phyloP scores from a whole-genome alignment of 352 stramenopile species.

The Phytophthora agathidicida region DNA sequence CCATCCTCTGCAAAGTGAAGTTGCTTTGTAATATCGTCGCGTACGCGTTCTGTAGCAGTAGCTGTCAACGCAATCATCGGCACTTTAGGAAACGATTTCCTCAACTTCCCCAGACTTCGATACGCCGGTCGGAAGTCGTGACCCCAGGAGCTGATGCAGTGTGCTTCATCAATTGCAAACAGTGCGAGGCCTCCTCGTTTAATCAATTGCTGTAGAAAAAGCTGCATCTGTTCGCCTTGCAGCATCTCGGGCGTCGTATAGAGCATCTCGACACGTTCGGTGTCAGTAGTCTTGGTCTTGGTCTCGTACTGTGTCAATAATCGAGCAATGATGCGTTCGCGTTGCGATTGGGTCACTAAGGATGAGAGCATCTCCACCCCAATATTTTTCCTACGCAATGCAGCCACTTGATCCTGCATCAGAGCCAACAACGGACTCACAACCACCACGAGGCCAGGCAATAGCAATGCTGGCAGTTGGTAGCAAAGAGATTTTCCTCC shows the following conservation, averaged over 20 bases:
- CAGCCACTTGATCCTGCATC: conserved; percentile 89
- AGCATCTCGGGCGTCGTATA: conserved; percentile 92
- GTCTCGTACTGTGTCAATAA: conserved; percentile 29
- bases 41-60: conserved; percentile 77
- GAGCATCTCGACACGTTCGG: conserved; percentile 57
- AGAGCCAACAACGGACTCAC: conserved; percentile 89
- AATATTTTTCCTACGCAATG: conserved; percentile 53
- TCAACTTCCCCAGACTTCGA: conserved; percentile 48
- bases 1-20: conserved; percentile 39
- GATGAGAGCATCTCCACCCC: conserved; percentile 66
- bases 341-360: conserved; percentile 39
- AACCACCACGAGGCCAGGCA: conserved; percentile 84
- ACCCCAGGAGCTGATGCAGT: conserved; percentile 92
- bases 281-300: background rate
- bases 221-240: conserved; percentile 54
- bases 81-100: conserved; percentile 34
- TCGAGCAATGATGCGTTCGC: conserved; percentile 30
- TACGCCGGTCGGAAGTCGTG: conserved; percentile 91
- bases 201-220: conserved; percentile 41
- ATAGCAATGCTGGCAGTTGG: conserved; percentile 86
- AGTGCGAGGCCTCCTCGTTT: conserved; percentile 38
- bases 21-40: conserved; percentile 62
- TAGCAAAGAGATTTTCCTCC: conserved; percentile 98
- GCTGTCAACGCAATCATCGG: conserved; percentile 91
- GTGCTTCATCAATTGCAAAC: conserved; percentile 90